Percentiles rank a stretch among this genome's conserved stretches.
These are phyloP conservation scores for Rhizodiscina lignyota DNA, from an alignment of 495 filamentous ascomycete genomes.

Conservation along the genomic window DNA sequence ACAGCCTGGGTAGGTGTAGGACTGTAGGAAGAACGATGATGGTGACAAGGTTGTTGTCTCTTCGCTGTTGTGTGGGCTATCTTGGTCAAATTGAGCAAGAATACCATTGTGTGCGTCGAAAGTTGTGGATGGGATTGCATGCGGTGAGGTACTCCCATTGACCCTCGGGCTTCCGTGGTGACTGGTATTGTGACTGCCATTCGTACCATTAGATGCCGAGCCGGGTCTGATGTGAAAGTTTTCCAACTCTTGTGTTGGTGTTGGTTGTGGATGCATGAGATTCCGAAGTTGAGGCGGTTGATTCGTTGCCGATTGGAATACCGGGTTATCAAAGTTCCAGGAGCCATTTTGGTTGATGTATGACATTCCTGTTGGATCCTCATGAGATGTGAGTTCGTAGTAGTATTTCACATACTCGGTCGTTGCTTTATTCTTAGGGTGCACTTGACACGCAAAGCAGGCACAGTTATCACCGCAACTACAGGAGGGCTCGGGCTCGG, in stretches of 20 bases:
- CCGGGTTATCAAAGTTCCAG: too few species aligned
- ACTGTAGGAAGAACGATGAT: conserved; percentile 10
- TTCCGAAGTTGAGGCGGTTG: neutral
- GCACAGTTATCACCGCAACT: conserved; percentile 15
- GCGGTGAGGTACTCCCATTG: neutral
- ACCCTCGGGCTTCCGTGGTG: neutral
- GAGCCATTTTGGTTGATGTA: too few species aligned
- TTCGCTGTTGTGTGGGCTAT: conserved; percentile 6
- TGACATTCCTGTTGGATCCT: neutral
- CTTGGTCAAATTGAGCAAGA: neutral
- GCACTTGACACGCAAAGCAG: conserved; percentile 16
- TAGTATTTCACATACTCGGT: conserved; percentile 12
- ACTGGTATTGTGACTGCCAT: too few species aligned
- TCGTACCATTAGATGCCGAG: too few species aligned
- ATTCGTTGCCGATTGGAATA: too few species aligned
- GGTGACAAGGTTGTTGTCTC: conserved; percentile 11
- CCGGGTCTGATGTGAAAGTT: neutral
- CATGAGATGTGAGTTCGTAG: conserved; percentile 1
- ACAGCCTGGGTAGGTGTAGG: conserved; percentile 11
- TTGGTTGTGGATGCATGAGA: too few species aligned
- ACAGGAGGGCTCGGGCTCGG: conserved; percentile 9
- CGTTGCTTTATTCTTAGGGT: conserved; percentile 16
- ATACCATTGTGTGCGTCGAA: neutral
- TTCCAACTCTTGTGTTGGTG: neutral
- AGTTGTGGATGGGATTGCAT: neutral